Base-by-base conservation (phyloP, 2,329 filamentous ascomycete species). In the Bipolaris sorokiniana region DNA sequence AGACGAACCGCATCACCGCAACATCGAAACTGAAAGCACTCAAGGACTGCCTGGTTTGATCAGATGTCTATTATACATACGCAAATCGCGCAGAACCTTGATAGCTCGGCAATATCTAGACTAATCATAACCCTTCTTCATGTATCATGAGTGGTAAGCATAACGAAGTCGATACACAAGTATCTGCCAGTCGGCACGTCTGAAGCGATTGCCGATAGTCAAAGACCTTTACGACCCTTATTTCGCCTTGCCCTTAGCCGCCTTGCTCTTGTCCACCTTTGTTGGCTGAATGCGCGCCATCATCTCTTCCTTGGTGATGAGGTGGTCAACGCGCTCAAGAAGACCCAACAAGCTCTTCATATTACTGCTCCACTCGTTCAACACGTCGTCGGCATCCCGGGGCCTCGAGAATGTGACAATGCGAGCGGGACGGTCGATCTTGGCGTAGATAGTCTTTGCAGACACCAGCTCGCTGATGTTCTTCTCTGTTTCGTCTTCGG, bases 231-330 rank as follows among this genome's bases (percentile, higher is more conserved):
- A 13, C 16, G 26, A 50, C 22, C 10, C 34, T 65, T 51, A 70
- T 65, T 71, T 72, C 48, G 65, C 69, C 59, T 77, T 74, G 26
- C 68, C 75, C 63, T 78, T 79, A 28, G 45, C 63, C 1, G 64
- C 67, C 72, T 74, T 78, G 53, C 66, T 70, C 70, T 79, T 78
- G 54, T 78, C 77, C n/a, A 74, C 71, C 63, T 76, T 79, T 26
- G 68, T 82, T 5, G 91, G 91, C 77, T 95, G 89, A 71, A 99
- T 98, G 58, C 93, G 86, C 38, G 95, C 95, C 95, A 99, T 99
- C 95, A 99, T 99, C 84, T 99, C 95, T 80, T 99, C 95, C 84
- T 98, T 98, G 53, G 96, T 99, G 73, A 99, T 99, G 71, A 99
- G 83, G 78, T 99, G 95, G 75, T 99, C 95, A 60, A 99, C 96